Evolutionary conservation across 164 flowering plant genomes (phyloP).

Genomic region (Annona cherimola): DNA sequence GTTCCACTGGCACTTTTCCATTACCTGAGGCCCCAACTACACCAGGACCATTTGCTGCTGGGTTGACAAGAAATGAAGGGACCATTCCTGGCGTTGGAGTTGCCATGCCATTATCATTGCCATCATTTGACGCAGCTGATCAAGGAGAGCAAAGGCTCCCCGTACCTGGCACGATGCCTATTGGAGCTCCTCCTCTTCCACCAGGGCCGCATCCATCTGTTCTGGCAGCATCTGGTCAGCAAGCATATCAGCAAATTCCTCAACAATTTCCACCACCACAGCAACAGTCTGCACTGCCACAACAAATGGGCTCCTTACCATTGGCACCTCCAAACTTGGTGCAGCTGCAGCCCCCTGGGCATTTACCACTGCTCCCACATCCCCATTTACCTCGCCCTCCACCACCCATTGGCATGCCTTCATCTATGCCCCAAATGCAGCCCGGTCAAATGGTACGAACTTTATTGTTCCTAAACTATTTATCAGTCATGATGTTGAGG

Average conservation of each 20-base stretch:
- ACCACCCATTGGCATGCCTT: slow-evolving; percentile 51
- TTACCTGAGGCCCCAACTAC: slow-evolving; percentile 63
- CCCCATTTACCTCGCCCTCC: slow-evolving; percentile 78
- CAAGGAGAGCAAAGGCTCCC: slow-evolving; percentile 81
- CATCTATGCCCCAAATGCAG: slow-evolving; percentile 40
- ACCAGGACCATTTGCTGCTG: slow-evolving; percentile 80
- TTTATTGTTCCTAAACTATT: too few relatives aligned
- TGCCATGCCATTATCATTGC: slow-evolving; percentile 78
- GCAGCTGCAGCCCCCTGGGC: slow-evolving; percentile 76
- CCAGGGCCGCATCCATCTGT: slow-evolving; percentile 91
- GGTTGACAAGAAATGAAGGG: slow-evolving; percentile 85
- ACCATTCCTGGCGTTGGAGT: slow-evolving; percentile 94
- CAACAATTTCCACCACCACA: slow-evolving; percentile 51
- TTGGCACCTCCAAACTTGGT: slow-evolving; percentile 54
- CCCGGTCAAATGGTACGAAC: slow-evolving; percentile 51
- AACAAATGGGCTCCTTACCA: slow-evolving; percentile 61
- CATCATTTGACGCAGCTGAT: slow-evolving; percentile 56
- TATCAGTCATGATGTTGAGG: too few relatives aligned
- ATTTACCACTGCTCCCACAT: slow-evolving; percentile 55
- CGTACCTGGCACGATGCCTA: slow-evolving; percentile 45
- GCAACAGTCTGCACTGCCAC: slow-evolving; percentile 50
- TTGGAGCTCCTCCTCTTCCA: slow-evolving; percentile 90
- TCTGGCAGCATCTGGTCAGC: slow-evolving; percentile 57
- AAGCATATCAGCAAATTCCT: slow-evolving; percentile 66
- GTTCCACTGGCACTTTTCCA: slow-evolving; percentile 55